phyloP scores from a whole-genome alignment of 257 asterid species.

The Galeopsis tetrahit region DNA sequence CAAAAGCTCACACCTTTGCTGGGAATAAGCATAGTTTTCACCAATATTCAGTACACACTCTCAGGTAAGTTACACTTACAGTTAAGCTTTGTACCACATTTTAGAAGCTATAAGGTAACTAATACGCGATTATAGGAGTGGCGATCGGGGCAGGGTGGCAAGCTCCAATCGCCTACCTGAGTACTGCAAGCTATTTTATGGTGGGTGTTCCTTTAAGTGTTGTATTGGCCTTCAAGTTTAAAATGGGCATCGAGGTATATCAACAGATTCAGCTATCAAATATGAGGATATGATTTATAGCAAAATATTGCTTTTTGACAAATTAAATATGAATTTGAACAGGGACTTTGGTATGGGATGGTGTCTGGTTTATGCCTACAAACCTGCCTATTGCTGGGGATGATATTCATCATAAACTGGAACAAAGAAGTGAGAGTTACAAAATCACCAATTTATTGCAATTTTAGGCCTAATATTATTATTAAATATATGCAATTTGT shows the following conservation, averaged over 20 bases:
- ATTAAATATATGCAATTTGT: neutral
- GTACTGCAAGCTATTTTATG: slow-evolving; percentile 47
- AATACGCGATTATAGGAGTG: slow-evolving; percentile 40
- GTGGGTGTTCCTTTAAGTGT: slow-evolving; percentile 51
- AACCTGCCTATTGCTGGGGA: slow-evolving; percentile 40
- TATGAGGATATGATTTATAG: neutral
- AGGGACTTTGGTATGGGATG: slow-evolving; percentile 69
- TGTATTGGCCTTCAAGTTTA: slow-evolving; percentile 43
- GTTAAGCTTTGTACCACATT: neutral
- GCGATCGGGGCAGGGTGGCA: slow-evolving; percentile 76
- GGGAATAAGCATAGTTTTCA: slow-evolving; percentile 46
- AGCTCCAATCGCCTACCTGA: slow-evolving; percentile 47
- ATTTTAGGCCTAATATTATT: neutral
- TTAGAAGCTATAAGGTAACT: neutral
- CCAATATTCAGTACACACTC: slow-evolving; percentile 49
- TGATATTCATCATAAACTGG: slow-evolving; percentile 49
- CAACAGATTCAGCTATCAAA: neutral
- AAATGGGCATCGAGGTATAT: slow-evolving; percentile 48
- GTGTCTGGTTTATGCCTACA: slow-evolving; percentile 46
- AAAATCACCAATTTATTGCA: neutral
- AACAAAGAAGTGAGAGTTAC: slow-evolving; percentile 43
- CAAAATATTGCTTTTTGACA: neutral
- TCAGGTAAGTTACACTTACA: slow-evolving; percentile 42
- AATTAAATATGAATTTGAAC: neutral
- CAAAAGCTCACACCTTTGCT: slow-evolving; percentile 56